These are phyloP conservation scores for Aristolochia fimbriata DNA, from an alignment of 164 flowering plant genomes.

Conservation along the genomic window DNA sequence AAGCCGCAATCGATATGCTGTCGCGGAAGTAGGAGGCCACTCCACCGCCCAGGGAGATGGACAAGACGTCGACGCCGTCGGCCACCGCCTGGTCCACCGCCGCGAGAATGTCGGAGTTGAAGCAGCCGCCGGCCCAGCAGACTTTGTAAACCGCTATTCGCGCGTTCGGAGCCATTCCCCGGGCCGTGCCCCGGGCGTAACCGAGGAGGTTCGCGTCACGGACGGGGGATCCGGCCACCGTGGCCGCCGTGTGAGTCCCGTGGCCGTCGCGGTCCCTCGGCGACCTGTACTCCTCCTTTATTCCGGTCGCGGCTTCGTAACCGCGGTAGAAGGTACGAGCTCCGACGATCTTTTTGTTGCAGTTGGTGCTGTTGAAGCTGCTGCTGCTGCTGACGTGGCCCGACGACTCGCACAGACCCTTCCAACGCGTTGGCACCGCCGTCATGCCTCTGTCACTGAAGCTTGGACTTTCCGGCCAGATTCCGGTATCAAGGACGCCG, in stretches of 20 bases:
- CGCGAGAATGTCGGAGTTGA: slow-evolving; percentile 75
- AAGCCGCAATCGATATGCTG: slow-evolving; percentile 55
- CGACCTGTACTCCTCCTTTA: slow-evolving; percentile 51
- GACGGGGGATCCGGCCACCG: slow-evolving; percentile 69
- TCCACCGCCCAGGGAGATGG: slow-evolving; percentile 79
- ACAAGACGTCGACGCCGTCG: slow-evolving; percentile 74
- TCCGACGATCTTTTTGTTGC: slow-evolving; percentile 70
- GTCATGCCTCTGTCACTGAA: slow-evolving; percentile 61
- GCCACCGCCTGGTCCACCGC: slow-evolving; percentile 79
- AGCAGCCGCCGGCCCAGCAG: slow-evolving; percentile 80
- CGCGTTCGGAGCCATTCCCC: slow-evolving; percentile 77
- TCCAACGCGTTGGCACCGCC: slow-evolving; percentile 52
- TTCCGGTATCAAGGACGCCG: slow-evolving; percentile 83
- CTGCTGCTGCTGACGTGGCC: slow-evolving; percentile 6
- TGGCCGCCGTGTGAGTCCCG: slow-evolving; percentile 88
- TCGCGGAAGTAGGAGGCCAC: slow-evolving; percentile 51
- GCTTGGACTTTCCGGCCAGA: slow-evolving; percentile 83
- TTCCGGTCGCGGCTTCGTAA: slow-evolving; percentile 61
- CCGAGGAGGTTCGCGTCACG: slow-evolving; percentile 65
- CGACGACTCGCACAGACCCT: slow-evolving; percentile 47
- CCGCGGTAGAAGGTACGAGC: slow-evolving; percentile 68
- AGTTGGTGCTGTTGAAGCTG: slow-evolving; percentile 33
- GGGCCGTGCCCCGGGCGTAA: slow-evolving; percentile 66
- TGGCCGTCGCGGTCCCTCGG: slow-evolving; percentile 90
- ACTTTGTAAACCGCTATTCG: slow-evolving; percentile 77